Percentiles rank a stretch among this genome's conserved stretches.
Conservation (phyloP, 1,284 basidiomycete species). For the Leccinum subrobustum region DNA sequence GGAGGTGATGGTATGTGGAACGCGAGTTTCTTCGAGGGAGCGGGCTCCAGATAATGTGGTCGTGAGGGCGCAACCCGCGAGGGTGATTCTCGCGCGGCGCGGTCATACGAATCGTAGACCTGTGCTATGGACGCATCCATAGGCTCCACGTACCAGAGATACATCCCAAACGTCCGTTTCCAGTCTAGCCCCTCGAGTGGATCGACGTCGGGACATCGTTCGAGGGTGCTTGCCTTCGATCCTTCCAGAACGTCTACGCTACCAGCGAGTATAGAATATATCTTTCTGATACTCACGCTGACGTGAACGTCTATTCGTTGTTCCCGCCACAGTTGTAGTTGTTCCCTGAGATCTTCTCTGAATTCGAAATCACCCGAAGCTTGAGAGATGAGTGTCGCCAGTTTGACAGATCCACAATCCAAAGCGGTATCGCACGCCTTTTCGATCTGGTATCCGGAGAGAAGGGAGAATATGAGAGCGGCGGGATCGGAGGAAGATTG, state of each 20-base stretch:
- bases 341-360: slow-evolving; percentile 72
- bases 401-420: slow-evolving; percentile 77
- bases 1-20: slow-evolving; percentile 32
- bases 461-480: slow-evolving; percentile 67
- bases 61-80: slow-evolving; percentile 59
- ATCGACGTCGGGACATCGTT: slow-evolving; percentile 62
- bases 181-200: slow-evolving; percentile 88
- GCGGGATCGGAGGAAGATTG: slow-evolving; percentile 47
- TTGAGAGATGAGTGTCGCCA: slow-evolving; percentile 93
- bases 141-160: slow-evolving; percentile 85
- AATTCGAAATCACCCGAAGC: slow-evolving; percentile 80
- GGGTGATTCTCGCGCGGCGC: slow-evolving; percentile 43
- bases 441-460: slow-evolving; percentile 88
- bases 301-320: slow-evolving; percentile 77
- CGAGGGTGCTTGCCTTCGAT: slow-evolving; percentile 51
- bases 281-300: slow-evolving; percentile 65
- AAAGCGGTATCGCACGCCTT: slow-evolving; percentile 79
- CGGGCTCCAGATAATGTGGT: slow-evolving; percentile 64
- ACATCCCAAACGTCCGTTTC: slow-evolving; percentile 91
- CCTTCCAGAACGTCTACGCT: slow-evolving; percentile 67
- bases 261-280: slow-evolving; percentile 88
- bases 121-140: slow-evolving; percentile 73
- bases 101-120: slow-evolving; percentile 70
- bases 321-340: slow-evolving; percentile 84
- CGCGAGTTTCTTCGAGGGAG: slow-evolving; percentile 33